phyloP scores from a whole-genome alignment of 306 rosid genomes.

The Dalbergia cochinchinensis region DNA sequence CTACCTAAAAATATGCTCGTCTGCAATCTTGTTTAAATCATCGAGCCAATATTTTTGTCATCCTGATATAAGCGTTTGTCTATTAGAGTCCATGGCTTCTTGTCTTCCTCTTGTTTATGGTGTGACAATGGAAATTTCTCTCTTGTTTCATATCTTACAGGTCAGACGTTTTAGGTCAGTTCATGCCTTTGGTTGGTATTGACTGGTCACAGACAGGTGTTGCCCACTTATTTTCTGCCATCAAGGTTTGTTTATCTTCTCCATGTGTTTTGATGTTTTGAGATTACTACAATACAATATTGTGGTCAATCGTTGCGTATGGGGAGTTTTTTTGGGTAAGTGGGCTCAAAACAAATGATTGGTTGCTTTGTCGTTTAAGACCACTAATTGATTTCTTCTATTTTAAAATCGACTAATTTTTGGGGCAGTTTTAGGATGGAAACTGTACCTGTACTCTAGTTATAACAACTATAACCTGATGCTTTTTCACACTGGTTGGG shows the following conservation, averaged over 20 bases:
- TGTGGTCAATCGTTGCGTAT: conserved; percentile 34
- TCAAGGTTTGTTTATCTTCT: conserved; percentile 71
- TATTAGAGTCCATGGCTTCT: not conserved
- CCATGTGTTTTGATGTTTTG: conserved; percentile 41
- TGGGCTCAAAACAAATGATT: conserved; percentile 27
- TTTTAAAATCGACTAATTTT: conserved; percentile 6
- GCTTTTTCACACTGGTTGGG: conserved; percentile 13
- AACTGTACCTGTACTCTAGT: conserved; percentile 11
- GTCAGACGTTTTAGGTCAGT: conserved; percentile 99
- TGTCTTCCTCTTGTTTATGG: conserved; percentile 1
- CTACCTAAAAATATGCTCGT: conserved; percentile 32
- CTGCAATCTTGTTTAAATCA: conserved; percentile 3
- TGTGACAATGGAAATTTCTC: conserved; percentile 33
- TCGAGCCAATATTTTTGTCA: not conserved
- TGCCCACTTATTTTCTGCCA: conserved; percentile 93
- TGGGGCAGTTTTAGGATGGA: conserved; percentile 2
- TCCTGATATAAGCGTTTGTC: conserved; percentile 16
- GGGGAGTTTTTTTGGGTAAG: conserved; percentile 34
- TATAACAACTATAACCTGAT: not conserved
- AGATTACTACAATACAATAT: conserved; percentile 30
- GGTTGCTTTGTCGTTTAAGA: conserved; percentile 41
- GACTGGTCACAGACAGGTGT: conserved; percentile 99
- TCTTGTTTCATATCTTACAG: conserved; percentile 56
- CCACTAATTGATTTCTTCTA: conserved; percentile 27
- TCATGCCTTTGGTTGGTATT: conserved; percentile 98